These are phyloP conservation scores for Cryptococcus floricola DNA, from an alignment of 1,284 basidiomycete species.

Conservation along the genomic window DNA sequence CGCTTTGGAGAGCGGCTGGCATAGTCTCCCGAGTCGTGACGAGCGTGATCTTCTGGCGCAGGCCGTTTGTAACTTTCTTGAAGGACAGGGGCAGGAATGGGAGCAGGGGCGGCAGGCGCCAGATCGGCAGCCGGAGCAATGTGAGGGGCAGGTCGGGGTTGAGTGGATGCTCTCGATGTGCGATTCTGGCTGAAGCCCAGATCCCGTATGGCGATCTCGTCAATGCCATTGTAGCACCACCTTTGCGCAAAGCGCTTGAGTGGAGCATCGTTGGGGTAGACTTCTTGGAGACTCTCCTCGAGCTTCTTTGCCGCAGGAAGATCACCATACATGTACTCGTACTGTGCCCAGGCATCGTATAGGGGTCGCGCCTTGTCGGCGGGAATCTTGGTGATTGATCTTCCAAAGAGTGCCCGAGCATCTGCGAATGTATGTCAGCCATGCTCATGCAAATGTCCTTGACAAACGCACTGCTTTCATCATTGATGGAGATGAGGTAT, in stretches of 20 bases:
- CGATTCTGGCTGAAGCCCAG: constrained; percentile 62
- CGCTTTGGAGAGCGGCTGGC: constrained; percentile 13
- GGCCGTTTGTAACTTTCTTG: constrained; percentile 11
- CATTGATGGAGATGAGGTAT: constrained; percentile 91
- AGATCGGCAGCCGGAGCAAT: background rate
- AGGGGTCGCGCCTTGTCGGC: constrained; percentile 76
- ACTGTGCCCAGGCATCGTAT: constrained; percentile 93
- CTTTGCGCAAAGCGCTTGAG: constrained; percentile 89
- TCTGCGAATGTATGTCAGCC: constrained; percentile 55
- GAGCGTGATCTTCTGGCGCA: constrained; percentile 5
- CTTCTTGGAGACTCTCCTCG: constrained; percentile 79
- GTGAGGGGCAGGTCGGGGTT: background rate
- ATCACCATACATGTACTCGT: constrained; percentile 94
- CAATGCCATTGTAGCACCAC: constrained; percentile 80
- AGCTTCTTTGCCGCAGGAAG: constrained; percentile 83
- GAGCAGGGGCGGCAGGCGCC: background rate
- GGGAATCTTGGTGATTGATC: constrained; percentile 63
- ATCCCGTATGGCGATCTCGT: constrained; percentile 83
- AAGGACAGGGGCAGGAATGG: background rate
- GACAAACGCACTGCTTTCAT: constrained; percentile 74
- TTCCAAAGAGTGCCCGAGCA: constrained; percentile 91
- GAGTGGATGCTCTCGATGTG: background rate
- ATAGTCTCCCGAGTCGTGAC: background rate
- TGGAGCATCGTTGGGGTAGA: constrained; percentile 79
- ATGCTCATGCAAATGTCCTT: background rate